These are phyloP conservation scores for Xerocomus potaroensis DNA, from an alignment of 768 basidiomycete genomes.

Conservation along the genomic window DNA sequence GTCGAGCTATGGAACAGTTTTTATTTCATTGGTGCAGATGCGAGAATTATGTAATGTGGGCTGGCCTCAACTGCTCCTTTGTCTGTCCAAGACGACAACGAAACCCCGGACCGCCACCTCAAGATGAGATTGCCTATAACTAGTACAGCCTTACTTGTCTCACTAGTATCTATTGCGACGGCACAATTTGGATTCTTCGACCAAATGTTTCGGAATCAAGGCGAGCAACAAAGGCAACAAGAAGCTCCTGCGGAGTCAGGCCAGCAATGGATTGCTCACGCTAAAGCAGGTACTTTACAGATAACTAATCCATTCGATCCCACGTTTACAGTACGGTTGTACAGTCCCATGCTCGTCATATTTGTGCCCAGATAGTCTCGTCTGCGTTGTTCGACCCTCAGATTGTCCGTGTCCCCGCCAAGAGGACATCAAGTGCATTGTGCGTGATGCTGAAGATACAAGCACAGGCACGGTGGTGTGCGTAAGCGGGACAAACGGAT, in stretches of 20 bases:
- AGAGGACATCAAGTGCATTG: constrained; percentile 72
- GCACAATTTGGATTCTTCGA: constrained; percentile 82
- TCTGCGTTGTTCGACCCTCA: constrained; percentile 49
- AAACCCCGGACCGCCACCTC: background rate
- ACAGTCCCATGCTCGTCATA: constrained; percentile 73
- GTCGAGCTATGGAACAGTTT: no score
- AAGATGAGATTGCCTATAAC: constrained; percentile 14
- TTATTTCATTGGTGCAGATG: no score
- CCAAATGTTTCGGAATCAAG: constrained; percentile 61
- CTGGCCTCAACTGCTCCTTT: no score
- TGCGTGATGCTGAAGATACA: constrained; percentile 55
- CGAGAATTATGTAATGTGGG: background rate
- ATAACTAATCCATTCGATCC: background rate
- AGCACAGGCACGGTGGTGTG: constrained; percentile 63
- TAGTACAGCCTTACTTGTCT: constrained; percentile 13
- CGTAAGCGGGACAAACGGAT: constrained; percentile 61
- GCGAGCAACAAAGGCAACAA: constrained; percentile 49
- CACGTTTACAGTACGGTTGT: constrained; percentile 1
- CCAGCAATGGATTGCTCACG: constrained; percentile 62
- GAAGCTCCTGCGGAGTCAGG: constrained; percentile 41
- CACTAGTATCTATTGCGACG: constrained; percentile 33
- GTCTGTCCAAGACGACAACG: background rate
- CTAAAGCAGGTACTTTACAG: constrained; percentile 52
- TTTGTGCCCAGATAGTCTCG: constrained; percentile 70
- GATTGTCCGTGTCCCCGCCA: constrained; percentile 77